Evolutionary conservation across 192 early-diverging fungal species (phyloP).

Genomic region (Rhizoclosmatium sp.): DNA sequence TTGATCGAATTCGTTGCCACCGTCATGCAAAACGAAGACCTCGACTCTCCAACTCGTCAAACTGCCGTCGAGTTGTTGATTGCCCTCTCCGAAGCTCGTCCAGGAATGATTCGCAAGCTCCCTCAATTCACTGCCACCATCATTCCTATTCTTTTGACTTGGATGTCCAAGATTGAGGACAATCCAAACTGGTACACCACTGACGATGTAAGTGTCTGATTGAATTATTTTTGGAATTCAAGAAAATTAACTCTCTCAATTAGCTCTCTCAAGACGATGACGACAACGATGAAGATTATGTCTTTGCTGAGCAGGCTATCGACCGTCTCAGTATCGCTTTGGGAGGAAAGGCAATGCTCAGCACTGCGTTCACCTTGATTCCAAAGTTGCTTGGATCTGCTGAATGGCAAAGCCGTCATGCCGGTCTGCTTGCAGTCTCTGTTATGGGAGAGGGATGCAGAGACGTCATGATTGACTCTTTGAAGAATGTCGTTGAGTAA

Average conservation of each 20-base stretch:
- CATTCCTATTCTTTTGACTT: constrained; percentile 89
- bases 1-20: constrained; percentile 77
- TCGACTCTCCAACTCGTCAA: constrained; percentile 87
- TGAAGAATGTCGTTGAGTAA: constrained; percentile 79
- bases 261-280: constrained; percentile 77
- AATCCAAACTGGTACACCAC: constrained; percentile 88
- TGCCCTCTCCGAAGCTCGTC: constrained; percentile 87
- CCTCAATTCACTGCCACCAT: constrained; percentile 78
- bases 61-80: constrained; percentile 91
- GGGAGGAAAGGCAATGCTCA: constrained; percentile 89
- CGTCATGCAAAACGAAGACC: constrained; percentile 80
- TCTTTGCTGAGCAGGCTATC: constrained; percentile 94
- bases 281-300: constrained; percentile 88
- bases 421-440: constrained; percentile 92
- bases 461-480: constrained; percentile 91
- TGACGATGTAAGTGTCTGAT: constrained; percentile 66
- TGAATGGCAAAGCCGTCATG: constrained; percentile 91
- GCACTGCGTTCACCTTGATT: constrained; percentile 86
- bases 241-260: constrained; percentile 4
- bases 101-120: constrained; percentile 91
- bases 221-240: constrained; percentile 3
- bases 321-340: constrained; percentile 69
- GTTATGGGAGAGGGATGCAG: constrained; percentile 97
- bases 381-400: constrained; percentile 84
- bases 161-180: constrained; percentile 96